Percentiles rank a stretch among this genome's conserved stretches.
phyloP scores from a whole-genome alignment of 257 asterid genomes.

The Capsicum rhomboideum region DNA sequence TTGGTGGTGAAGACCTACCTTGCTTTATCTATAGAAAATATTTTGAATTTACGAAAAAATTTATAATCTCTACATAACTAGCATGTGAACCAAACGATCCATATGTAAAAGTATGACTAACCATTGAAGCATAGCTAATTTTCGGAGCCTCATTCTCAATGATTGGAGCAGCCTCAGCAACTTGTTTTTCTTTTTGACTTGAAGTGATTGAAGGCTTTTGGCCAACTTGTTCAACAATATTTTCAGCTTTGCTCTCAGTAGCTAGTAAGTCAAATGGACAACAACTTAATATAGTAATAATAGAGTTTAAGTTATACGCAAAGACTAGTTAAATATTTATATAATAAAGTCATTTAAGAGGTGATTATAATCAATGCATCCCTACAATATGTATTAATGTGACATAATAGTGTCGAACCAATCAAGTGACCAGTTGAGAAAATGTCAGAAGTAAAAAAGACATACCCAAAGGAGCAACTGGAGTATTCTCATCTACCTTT shows the following conservation, averaged over 20 bases:
- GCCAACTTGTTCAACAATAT: background rate
- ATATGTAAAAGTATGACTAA: constrained; percentile 1
- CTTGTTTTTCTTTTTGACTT: background rate
- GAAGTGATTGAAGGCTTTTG: background rate
- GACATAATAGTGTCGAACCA: too few relatives aligned
- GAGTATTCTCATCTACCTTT: background rate
- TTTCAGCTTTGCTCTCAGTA: background rate
- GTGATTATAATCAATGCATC: background rate
- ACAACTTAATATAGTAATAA: background rate
- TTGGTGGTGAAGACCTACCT: constrained; percentile 12
- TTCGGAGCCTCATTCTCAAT: background rate
- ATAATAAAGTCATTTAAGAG: background rate
- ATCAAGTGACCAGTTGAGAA: too few relatives aligned
- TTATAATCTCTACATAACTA: background rate
- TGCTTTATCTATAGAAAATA: constrained; percentile 33
- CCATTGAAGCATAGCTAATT: constrained; percentile 1
- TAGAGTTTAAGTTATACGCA: background rate
- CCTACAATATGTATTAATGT: too few relatives aligned
- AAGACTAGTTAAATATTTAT: background rate
- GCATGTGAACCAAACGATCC: background rate
- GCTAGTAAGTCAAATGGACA: background rate
- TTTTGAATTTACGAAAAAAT: background rate
- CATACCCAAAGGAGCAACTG: background rate
- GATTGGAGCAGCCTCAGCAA: background rate
- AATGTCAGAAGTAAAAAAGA: background rate